Evolutionary conservation across 2,329 filamentous ascomycete species (phyloP).

Genomic region (Calonectria hongkongensis): DNA sequence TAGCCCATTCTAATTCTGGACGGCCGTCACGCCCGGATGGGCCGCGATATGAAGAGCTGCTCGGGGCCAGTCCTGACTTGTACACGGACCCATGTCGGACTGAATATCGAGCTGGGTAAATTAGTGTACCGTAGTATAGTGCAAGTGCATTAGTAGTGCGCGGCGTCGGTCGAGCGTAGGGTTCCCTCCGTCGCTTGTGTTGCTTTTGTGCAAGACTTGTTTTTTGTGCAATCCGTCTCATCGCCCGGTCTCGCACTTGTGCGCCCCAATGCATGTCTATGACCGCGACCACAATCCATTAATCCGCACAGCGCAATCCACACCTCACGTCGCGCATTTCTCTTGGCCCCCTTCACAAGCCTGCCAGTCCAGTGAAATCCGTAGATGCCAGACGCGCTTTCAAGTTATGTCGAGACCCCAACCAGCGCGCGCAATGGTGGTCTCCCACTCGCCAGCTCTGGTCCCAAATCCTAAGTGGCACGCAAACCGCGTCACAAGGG

Average conservation of each 20-base stretch:
- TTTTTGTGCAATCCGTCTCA: conserved; percentile 32
- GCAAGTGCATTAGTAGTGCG: conserved; percentile 30
- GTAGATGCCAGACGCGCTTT: conserved; percentile 51
- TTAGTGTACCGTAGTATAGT: conserved; percentile 52
- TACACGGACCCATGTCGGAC: conserved; percentile 54
- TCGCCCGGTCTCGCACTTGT: conserved; percentile 34
- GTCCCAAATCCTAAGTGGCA: conserved; percentile 54
- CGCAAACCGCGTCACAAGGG: conserved; percentile 60
- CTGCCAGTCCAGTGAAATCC: conserved; percentile 37
- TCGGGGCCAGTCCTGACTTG: conserved; percentile 46
- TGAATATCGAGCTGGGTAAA: conserved; percentile 55
- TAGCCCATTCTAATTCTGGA: conserved; percentile 61
- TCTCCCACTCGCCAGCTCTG: conserved; percentile 50
- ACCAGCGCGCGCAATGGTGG: conserved; percentile 47
- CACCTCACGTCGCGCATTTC: conserved; percentile 15
- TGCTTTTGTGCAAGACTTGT: conserved; percentile 39
- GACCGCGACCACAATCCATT: conserved; percentile 35
- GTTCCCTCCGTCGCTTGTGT: conserved; percentile 37
- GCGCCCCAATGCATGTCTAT: conserved; percentile 38
- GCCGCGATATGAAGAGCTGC: conserved; percentile 54
- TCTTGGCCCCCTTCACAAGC: conserved; percentile 14
- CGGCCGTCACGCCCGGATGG: conserved; percentile 54
- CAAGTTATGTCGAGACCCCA: conserved; percentile 52
- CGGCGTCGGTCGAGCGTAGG: conserved; percentile 25
- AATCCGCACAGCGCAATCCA: conserved; percentile 36